phyloP scores from a whole-genome alignment of 2,329 filamentous ascomycete genomes.

The Cercospora beticola region DNA sequence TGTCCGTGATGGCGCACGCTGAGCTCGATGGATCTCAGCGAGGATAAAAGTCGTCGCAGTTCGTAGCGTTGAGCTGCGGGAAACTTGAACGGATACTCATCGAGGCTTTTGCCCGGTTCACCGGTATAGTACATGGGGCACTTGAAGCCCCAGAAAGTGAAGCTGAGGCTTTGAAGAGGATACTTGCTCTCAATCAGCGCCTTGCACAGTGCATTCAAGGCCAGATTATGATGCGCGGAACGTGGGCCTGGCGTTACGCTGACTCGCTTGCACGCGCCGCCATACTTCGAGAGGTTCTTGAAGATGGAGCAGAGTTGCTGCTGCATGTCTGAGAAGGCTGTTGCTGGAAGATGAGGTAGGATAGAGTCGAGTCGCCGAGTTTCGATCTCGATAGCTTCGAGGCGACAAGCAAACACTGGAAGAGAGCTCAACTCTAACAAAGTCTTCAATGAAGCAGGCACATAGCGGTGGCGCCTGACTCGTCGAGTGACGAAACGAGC shows the following conservation, averaged over 20 bases:
- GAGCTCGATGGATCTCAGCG: neutral
- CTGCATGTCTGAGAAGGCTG: neutral
- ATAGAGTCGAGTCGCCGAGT: neutral
- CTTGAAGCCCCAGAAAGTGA: neutral
- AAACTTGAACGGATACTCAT: neutral
- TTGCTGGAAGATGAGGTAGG: neutral
- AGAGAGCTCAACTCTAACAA: neutral
- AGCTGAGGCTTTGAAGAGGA: neutral
- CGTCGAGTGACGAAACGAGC: neutral
- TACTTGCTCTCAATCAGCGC: neutral
- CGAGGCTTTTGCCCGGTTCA: neutral
- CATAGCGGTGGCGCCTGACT: neutral
- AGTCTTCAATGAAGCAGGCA: neutral
- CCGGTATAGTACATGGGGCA: neutral
- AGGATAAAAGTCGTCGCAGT: neutral
- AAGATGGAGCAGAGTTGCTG: neutral
- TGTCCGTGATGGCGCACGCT: neutral
- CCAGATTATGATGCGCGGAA: neutral
- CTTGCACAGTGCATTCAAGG: neutral
- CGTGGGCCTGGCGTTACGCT: neutral
- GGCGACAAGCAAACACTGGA: neutral
- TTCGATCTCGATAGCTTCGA: neutral
- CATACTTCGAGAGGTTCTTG: neutral
- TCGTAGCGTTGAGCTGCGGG: neutral
- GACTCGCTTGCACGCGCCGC: neutral